Evolutionary conservation across 495 filamentous ascomycete species (phyloP), one percentile per base, ranked within the genome.

Genomic region (Neurospora sublineolata): DNA sequence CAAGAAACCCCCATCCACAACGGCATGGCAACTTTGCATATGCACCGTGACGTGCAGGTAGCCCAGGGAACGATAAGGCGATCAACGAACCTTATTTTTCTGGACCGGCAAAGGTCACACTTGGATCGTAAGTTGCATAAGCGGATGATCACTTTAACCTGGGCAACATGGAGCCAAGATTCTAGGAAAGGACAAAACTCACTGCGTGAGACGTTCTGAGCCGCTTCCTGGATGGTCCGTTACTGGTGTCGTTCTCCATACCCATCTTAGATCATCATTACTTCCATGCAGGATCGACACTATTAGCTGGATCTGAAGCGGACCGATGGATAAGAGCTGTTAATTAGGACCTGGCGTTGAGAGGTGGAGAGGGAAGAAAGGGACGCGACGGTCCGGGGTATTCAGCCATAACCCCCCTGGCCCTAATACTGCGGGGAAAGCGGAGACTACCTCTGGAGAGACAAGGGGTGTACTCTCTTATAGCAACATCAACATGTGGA

Each of bases 191-290:
- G 41, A n/a, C 37, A 68, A 68, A 27, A 76, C 76, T 68, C 20
- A 76, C 76, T 10, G 76, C 76, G 69, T 78, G 76, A 16, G 75
- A 75, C 1, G 75, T 77, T 44, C 76, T 71, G 4, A 76, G 72
- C 68, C 76, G 73, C 72, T 78, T 78, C 41, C 76, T 72, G n/a
- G 60, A 37, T 60, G 73, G 73, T 68, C 72, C 73, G 37, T 67
- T 58, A 20, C 20, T 18, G 39, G 20, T 41, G 20, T 46, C 69
- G 70, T 77, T 69, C 44, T 74, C 67, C 60, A 75, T 72, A 9
- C 42, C 12, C 40, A 40, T 41, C 12, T 40, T 52, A 3, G 37
- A 41, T 40, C 5, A 38, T 37, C 52, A 38, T 64, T 58, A 71
- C 67, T 70, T 36, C 68, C 33, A 42, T 75, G 16, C 41, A 12